Conservation (phyloP, 2,329 filamentous ascomycete genomes). For the Cercospora sp. region DNA sequence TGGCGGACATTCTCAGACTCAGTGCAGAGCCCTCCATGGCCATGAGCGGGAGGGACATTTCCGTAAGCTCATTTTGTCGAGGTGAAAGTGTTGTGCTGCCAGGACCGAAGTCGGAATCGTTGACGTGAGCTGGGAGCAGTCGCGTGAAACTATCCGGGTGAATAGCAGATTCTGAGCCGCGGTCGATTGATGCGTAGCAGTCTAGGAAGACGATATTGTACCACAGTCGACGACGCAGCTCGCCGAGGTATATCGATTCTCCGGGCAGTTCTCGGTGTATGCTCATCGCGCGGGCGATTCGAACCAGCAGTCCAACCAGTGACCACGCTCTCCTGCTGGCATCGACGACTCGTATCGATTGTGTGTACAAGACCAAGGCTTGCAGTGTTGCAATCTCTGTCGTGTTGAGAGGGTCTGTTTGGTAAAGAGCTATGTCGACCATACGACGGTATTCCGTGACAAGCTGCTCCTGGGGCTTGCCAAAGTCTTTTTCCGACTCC, state of each 20-base stretch:
- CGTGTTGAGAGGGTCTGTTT: conserved; percentile 37
- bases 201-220: conserved; percentile 37
- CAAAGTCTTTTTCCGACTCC: conserved; percentile 30
- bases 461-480: conserved; percentile 26
- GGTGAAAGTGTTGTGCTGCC: conserved; percentile 24
- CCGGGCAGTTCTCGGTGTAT: conserved; percentile 34
- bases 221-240: conserved; percentile 39
- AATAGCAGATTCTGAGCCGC: conserved; percentile 36
- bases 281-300: conserved; percentile 38
- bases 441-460: conserved; percentile 29
- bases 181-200: conserved; percentile 34
- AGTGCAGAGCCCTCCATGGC: conserved; percentile 22
- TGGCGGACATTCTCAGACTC: conserved; percentile 22
- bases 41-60: conserved; percentile 34
- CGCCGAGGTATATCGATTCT: conserved; percentile 32
- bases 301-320: conserved; percentile 33
- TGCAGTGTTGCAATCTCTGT: conserved; percentile 37
- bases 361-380: conserved; percentile 33
- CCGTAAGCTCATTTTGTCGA: conserved; percentile 33
- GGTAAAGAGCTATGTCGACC: conserved; percentile 36
- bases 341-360: conserved; percentile 31
- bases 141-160: conserved; percentile 29
- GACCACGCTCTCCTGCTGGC: conserved; percentile 36
- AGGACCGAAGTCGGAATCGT: conserved; percentile 37
- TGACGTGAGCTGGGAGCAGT: conserved; percentile 33